Conservation (phyloP, 2,329 filamentous ascomycete species). For the Alternaria arbusti region DNA sequence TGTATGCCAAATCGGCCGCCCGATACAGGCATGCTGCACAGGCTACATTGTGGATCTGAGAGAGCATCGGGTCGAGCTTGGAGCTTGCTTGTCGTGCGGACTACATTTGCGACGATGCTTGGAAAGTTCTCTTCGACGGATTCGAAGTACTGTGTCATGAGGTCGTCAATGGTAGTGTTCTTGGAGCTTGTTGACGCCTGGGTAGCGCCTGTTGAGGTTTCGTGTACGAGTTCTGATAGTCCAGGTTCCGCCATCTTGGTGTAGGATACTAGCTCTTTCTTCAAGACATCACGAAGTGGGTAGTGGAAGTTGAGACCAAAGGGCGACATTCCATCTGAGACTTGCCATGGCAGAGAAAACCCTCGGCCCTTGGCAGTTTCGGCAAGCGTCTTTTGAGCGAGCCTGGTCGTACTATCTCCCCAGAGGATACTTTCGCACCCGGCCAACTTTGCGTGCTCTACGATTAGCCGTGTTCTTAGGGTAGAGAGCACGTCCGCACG, state of each 20-base stretch:
- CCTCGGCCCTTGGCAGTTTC: conserved; percentile 93
- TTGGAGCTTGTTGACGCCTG: conserved; percentile 66
- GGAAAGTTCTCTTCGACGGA: conserved; percentile 86
- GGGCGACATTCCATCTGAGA: conserved; percentile 74
- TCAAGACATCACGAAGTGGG: conserved; percentile 83
- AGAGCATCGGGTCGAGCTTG: conserved; percentile 52
- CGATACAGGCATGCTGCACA: conserved; percentile 74
- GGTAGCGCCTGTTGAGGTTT: conserved; percentile 24
- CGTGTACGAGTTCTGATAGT: conserved; percentile 52
- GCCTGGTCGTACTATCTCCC: conserved; percentile 83
- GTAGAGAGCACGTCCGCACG: conserved; percentile 74
- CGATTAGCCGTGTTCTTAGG: conserved; percentile 73
- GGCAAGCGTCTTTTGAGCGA: conserved; percentile 84
- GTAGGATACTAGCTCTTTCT: conserved; percentile 78
- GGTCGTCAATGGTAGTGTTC: conserved; percentile 85
- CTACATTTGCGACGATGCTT: conserved; percentile 93
- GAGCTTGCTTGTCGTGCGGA: conserved; percentile 87
- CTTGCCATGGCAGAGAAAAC: conserved; percentile 79
- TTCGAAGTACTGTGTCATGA: conserved; percentile 88
- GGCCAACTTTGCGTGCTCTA: conserved; percentile 57
- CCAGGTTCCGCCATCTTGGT: conserved; percentile 60
- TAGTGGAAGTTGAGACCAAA: conserved; percentile 71
- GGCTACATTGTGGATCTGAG: conserved; percentile 58
- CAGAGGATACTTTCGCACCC: conserved; percentile 76
- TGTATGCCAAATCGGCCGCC: conserved; percentile 68